Conservation (phyloP, 108 stramenopile genomes). For the Stephanodiscus triporus region DNA sequence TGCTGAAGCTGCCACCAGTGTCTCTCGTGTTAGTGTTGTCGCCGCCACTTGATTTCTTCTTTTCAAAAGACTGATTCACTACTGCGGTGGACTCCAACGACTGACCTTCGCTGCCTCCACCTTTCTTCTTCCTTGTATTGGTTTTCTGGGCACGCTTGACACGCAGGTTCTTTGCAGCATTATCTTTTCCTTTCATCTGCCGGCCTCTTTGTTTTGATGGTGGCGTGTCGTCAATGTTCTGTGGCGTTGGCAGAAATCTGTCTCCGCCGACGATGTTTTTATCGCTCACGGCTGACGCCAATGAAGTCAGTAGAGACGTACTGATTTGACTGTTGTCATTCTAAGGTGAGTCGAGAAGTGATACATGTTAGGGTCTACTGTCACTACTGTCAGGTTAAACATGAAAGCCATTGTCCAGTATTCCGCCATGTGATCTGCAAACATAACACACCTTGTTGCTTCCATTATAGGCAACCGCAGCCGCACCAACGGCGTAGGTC, state of each 20-base stretch:
- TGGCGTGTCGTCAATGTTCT: neutral
- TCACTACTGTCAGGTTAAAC: neutral
- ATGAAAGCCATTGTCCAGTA: neutral
- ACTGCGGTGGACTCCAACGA: neutral
- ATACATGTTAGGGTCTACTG: neutral
- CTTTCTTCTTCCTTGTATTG: neutral
- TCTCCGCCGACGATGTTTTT: neutral
- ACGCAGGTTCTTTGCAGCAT: neutral
- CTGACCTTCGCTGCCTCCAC: neutral
- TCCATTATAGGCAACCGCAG: neutral
- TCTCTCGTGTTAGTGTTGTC: neutral
- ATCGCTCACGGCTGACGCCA: neutral
- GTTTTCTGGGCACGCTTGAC: neutral
- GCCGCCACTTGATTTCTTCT: neutral
- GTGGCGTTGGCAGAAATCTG: neutral
- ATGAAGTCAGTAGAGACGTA: neutral
- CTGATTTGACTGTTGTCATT: neutral
- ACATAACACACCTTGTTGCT: conserved; percentile 3
- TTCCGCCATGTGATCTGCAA: neutral
- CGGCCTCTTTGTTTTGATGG: neutral
- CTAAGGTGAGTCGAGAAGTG: neutral
- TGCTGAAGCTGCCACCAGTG: neutral
- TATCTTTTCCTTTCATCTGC: conserved; percentile 1
- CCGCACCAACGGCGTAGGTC: neutral
- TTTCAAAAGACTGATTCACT: neutral